A percentile compares a stretch with the other conserved stretches of the same genome.
Conservation (phyloP, 352 stramenopile species). For the Phytopythium delawarense region DNA sequence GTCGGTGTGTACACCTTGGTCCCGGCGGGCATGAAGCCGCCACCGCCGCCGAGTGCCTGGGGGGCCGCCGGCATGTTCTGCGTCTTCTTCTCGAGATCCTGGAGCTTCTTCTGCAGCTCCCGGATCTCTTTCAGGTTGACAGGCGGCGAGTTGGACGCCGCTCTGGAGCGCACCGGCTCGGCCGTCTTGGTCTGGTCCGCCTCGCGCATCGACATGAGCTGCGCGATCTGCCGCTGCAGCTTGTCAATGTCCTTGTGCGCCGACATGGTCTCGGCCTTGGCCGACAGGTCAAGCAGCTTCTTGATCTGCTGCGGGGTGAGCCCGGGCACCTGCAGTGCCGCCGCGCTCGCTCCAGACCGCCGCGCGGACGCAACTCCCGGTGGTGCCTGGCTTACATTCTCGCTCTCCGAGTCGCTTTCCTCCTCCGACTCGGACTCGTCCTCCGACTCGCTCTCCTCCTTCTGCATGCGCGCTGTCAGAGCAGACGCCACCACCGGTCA, state of each 20-base stretch:
- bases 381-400: slow-evolving; percentile 32
- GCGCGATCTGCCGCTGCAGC: slow-evolving; percentile 68
- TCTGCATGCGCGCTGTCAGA: slow-evolving; percentile 45
- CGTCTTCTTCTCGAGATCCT: slow-evolving; percentile 71
- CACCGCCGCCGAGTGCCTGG: slow-evolving; percentile 1
- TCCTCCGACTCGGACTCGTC: slow-evolving; percentile 45
- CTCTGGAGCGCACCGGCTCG: slow-evolving; percentile 21
- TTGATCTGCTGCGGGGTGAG: slow-evolving; percentile 63
- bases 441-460: slow-evolving; percentile 52
- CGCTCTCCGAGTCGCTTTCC: slow-evolving; percentile 70
- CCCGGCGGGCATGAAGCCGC: slow-evolving; percentile 10
- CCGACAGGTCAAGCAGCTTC: slow-evolving; percentile 60
- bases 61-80: slow-evolving; percentile 41
- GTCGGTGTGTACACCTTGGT: slow-evolving; percentile 48
- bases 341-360: slow-evolving; percentile 8
- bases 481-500: not conserved
- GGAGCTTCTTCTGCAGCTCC: slow-evolving; percentile 67
- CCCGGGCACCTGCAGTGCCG: slow-evolving; percentile 39
- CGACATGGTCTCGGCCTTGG: slow-evolving; percentile 45
- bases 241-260: slow-evolving; percentile 47
- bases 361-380: slow-evolving; percentile 12
- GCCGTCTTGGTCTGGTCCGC: slow-evolving; percentile 1
- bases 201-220: slow-evolving; percentile 40
- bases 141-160: slow-evolving; percentile 25
- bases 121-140: slow-evolving; percentile 75